Percentiles rank a stretch among this genome's conserved stretches.
Evolutionary conservation across 805 yeast genomes (phyloP).

Genomic region (Tetrapisispora phaffii): DNA sequence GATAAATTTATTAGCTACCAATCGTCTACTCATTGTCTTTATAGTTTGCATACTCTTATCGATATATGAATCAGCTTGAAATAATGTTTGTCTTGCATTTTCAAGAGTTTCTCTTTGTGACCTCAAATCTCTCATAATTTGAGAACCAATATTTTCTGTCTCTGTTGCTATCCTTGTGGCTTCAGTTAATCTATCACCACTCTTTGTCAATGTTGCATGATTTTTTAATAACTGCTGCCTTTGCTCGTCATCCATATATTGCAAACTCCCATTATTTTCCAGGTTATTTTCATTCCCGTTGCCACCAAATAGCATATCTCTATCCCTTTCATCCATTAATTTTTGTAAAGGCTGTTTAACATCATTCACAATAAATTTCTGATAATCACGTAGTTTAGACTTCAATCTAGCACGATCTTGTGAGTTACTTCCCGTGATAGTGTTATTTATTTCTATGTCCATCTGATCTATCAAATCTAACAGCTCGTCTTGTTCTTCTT

Average conservation of each 20-base stretch:
- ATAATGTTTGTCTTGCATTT: slow-evolving; percentile 75
- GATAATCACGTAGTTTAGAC: slow-evolving; percentile 65
- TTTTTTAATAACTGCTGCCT: slow-evolving; percentile 71
- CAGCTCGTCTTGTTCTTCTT: slow-evolving; percentile 27
- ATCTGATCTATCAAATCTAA: slow-evolving; percentile 73
- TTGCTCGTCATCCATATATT: slow-evolving; percentile 45
- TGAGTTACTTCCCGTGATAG: slow-evolving; percentile 27
- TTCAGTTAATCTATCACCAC: slow-evolving; percentile 75
- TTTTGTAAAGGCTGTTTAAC: slow-evolving; percentile 47
- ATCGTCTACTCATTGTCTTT: slow-evolving; percentile 82
- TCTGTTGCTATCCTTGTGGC: slow-evolving; percentile 86
- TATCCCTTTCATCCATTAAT: slow-evolving; percentile 59
- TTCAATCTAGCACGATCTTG: slow-evolving; percentile 53
- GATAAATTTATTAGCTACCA: slow-evolving; percentile 83
- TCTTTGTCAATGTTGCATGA: slow-evolving; percentile 70
- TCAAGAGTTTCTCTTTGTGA: slow-evolving; percentile 88
- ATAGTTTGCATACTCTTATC: slow-evolving; percentile 82
- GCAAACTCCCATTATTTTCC: not conserved
- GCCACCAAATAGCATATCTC: slow-evolving; percentile 63
- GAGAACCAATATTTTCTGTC: slow-evolving; percentile 85
- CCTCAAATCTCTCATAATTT: slow-evolving; percentile 76
- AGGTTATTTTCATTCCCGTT: slow-evolving; percentile 10
- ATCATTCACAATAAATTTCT: slow-evolving; percentile 45
- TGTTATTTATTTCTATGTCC: slow-evolving; percentile 78
- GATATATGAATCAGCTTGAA: slow-evolving; percentile 87